Evolutionary conservation across 164 flowering plant species (phyloP), one percentile per base, ranked within the genome.

Genomic region (Malania oleifera): DNA sequence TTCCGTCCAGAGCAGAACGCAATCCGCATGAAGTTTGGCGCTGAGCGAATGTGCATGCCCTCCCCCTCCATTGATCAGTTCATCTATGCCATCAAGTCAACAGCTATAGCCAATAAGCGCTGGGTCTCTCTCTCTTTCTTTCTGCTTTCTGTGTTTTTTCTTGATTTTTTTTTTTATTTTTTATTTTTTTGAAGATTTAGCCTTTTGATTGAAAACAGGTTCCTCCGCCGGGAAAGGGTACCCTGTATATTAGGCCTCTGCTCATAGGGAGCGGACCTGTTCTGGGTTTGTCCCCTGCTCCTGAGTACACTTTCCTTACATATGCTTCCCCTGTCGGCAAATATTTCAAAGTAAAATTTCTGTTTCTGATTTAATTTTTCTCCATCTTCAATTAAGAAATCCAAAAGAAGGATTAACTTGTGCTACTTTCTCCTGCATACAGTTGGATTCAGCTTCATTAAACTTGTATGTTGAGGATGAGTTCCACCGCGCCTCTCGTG

Each of bases 1-100:
- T 93, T 93, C 60, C 92, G 97, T 9, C 99, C 96, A 0, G 87
- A 82, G 17, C 75, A 85, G 67, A 90, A 90, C 64, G 99, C 96
- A 0, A 29, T 67, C 1, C 81, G 97, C 6, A 76, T 88, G 92
- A 68, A 72, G 73, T 57, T 68, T 44, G 97, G 97, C 1, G 96
- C 99, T 0, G 86, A 86, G 45, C 74, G 97, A 51, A 70, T 93
- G 86, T 88, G 97, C 77, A 90, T 93, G 99, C 88, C 81, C 0
- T 80, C 85, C 0, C 99, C 99, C 20, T 80, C 99, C 2, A 54
- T 78, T 23, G 72, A 83, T 12, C 97, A 90, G 54, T 93, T 93
- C 54, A 71, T 88, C 7, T 72, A 79, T 52, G 97, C 97, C 11
- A 82, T 93, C 7, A 93, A 82, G 72, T 80, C 80, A 67, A 90